Base-by-base conservation (phyloP, 2,329 filamentous ascomycete genomes). In the Hypoxylon sp. region DNA sequence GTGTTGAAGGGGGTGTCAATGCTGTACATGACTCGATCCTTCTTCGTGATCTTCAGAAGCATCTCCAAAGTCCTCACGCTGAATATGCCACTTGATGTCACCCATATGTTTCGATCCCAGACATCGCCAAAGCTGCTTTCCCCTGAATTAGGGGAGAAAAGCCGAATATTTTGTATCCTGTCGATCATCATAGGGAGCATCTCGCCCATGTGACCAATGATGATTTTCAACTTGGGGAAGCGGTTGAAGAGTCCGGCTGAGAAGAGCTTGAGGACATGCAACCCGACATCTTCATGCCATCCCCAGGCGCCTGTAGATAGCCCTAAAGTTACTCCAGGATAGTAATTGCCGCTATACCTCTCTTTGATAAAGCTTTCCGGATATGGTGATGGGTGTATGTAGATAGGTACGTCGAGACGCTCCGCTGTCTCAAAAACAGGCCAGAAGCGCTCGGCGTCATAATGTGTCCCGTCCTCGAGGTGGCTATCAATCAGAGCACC, bases 1-100 rank as follows among this genome's bases (percentile, higher is more conserved):
- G 77, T 78, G 46, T 81, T 80, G 53, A 88, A 87, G 0, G 87
- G 87, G 69, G 88, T 89, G 70, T 89, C 86, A 9, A 88, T 83
- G 65, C 84, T 87, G 71, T 85, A 89, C 72, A 89, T 60, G 1
- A 89, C 80, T 13, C 80, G 79, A 23, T 87, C 85, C n/a, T 82
- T 78, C 17, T 77, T 79, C 1, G 82, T 86, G 5, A 82, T 82
- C 61, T 62, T 67, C 11, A 69, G 7, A 1, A 68, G 43, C 63
- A 69, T 66, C 36, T 68, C 62, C 3, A 66, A 32, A 10, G 45
- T 41, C n/a, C 63, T 65, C 17, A 88, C 65, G 28, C 82, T 82
- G 75, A 84, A 87, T 61, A 84, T 82, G 2, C 87, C 87, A 57
- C 82, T 84, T 1, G 86, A 88, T 1, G 86, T 88, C 25, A 90